Percentiles rank a stretch among this genome's conserved stretches.
Evolutionary conservation across 75 land plant species (phyloP).

Genomic region (Adiantum capillusveneris): DNA sequence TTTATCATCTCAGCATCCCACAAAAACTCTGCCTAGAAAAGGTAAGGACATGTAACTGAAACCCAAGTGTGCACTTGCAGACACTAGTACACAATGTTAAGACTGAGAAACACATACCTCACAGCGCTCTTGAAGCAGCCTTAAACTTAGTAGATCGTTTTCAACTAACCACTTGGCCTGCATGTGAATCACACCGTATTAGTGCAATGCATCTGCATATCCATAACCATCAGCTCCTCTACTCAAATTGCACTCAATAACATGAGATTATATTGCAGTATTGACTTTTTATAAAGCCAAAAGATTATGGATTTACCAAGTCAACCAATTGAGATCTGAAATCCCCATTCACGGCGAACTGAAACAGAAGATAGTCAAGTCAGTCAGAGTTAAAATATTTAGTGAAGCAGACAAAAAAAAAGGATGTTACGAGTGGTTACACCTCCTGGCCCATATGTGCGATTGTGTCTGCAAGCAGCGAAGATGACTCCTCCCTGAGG

Average conservation of each 20-base stretch:
- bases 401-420: not conserved
- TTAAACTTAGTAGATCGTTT: conserved; percentile 54
- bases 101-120: conserved; percentile 46
- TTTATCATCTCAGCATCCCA: conserved; percentile 96
- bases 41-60: not conserved
- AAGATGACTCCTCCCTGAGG: conserved; percentile 45
- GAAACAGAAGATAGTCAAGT: conserved; percentile 11
- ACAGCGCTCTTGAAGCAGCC: conserved; percentile 90
- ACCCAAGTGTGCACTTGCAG: not conserved
- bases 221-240: no score
- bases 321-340: conserved; percentile 71
- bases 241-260: no score
- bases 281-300: conserved; percentile 8
- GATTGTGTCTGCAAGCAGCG: conserved; percentile 74
- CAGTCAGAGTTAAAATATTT: not conserved
- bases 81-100: not conserved
- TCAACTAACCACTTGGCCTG: conserved; percentile 95
- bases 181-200: no score
- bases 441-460: conserved; percentile 96
- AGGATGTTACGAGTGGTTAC: conserved; percentile 15
- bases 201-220: no score
- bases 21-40: conserved; percentile 92
- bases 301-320: conserved; percentile 34
- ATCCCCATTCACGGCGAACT: conserved; percentile 83
- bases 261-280: no score